phyloP scores from a whole-genome alignment of 192 early-diverging fungal species.

The Coemansia furcata region DNA sequence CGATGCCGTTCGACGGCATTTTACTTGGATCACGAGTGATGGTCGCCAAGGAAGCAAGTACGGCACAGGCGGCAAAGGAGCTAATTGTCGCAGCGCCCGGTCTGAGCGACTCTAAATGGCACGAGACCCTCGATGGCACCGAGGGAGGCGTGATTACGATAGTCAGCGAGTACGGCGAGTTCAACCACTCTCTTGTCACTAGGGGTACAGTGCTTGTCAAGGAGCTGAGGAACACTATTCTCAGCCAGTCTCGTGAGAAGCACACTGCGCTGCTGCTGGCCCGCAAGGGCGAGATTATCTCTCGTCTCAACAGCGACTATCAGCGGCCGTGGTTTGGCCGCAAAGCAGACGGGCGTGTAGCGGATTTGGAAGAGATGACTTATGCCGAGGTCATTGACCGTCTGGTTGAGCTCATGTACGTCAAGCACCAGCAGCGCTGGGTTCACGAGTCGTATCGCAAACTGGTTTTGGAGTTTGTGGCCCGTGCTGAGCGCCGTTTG shows the following conservation, averaged over 20 bases:
- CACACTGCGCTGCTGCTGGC: slow-evolving; percentile 66
- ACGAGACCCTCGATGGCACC: slow-evolving; percentile 73
- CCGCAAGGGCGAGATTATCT: slow-evolving; percentile 78
- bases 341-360: slow-evolving; percentile 70
- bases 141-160: slow-evolving; percentile 83
- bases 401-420: slow-evolving; percentile 79
- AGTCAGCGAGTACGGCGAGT: slow-evolving; percentile 89
- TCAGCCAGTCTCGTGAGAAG: slow-evolving; percentile 82
- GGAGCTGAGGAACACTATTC: slow-evolving; percentile 79
- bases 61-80: slow-evolving; percentile 79
- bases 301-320: slow-evolving; percentile 68
- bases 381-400: slow-evolving; percentile 85
- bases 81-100: slow-evolving; percentile 85
- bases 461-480: slow-evolving; percentile 76
- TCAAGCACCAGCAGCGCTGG: slow-evolving; percentile 78
- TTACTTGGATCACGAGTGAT: slow-evolving; percentile 92
- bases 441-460: slow-evolving; percentile 70
- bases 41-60: slow-evolving; percentile 85
- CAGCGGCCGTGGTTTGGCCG: slow-evolving; percentile 92
- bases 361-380: slow-evolving; percentile 90
- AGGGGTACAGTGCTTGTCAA: slow-evolving; percentile 79
- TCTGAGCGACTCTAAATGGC: slow-evolving; percentile 77
- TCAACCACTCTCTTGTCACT: slow-evolving; percentile 89
- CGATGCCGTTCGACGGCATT: slow-evolving; percentile 96
- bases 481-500: slow-evolving; percentile 79